Percentiles rank a stretch among this genome's conserved stretches.
phyloP scores from a whole-genome alignment of 805 yeast genomes.

The Wickerhamomyces hampshirensis region DNA sequence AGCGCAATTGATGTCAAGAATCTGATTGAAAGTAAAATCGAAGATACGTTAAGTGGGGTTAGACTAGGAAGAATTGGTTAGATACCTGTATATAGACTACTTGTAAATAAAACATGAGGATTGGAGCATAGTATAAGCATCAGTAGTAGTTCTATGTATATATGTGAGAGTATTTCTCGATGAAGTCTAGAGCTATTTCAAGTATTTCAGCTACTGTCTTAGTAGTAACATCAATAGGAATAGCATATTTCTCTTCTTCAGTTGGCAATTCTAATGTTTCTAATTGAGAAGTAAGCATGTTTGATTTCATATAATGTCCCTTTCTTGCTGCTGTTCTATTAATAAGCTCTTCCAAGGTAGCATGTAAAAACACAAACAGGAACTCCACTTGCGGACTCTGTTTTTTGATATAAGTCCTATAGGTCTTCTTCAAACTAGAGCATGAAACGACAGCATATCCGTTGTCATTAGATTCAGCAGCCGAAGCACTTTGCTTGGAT shows the following conservation, averaged over 20 bases:
- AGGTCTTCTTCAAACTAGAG: slow-evolving; percentile 72
- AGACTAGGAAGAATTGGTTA: slow-evolving; percentile 5
- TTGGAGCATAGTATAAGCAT: not conserved
- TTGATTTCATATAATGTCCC: slow-evolving; percentile 82
- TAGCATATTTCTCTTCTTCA: slow-evolving; percentile 28
- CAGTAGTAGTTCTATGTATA: no score
- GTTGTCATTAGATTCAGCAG: slow-evolving; percentile 29
- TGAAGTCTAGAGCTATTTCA: slow-evolving; percentile 7
- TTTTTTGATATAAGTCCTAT: slow-evolving; percentile 57
- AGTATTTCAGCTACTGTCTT: slow-evolving; percentile 18
- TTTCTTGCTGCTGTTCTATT: slow-evolving; percentile 58
- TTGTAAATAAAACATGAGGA: not conserved
- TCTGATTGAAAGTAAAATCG: slow-evolving; percentile 53
- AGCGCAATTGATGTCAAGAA: slow-evolving; percentile 67
- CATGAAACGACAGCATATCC: slow-evolving; percentile 60
- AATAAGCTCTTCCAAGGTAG: slow-evolving; percentile 55
- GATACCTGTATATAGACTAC: slow-evolving; percentile 1
- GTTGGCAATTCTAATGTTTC: slow-evolving; percentile 68
- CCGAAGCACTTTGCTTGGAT: slow-evolving; percentile 34
- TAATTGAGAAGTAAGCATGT: slow-evolving; percentile 79
- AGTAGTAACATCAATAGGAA: slow-evolving; percentile 27
- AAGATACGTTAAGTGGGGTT: slow-evolving; percentile 28
- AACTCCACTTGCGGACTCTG: slow-evolving; percentile 34
- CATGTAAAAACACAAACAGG: slow-evolving; percentile 62
- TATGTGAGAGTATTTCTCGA: slow-evolving; percentile 3